A percentile compares a stretch with the other conserved stretches of the same genome.
These are phyloP conservation scores for Oryza meyeriana DNA, from an alignment of 176 grass and related monocot genomes.

Conservation along the genomic window DNA sequence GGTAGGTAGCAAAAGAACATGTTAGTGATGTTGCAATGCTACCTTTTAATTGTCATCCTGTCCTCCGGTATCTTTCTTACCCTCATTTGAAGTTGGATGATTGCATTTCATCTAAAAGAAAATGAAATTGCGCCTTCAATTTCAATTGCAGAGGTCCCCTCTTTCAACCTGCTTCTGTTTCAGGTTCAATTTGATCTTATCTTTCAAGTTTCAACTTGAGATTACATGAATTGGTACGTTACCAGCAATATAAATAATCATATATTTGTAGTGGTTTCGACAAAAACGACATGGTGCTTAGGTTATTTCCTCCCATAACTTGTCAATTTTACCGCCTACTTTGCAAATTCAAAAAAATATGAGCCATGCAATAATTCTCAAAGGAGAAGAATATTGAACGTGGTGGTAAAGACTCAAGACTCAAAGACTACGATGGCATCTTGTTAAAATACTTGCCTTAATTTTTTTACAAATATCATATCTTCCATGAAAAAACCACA, in stretches of 20 bases:
- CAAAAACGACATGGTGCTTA: no score
- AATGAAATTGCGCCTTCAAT: background rate
- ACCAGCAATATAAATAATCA: background rate
- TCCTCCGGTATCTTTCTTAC: background rate
- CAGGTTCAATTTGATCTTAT: background rate
- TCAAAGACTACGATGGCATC: background rate
- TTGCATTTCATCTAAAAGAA: background rate
- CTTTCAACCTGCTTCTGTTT: background rate
- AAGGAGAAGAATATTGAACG: no score
- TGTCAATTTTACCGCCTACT: no score
- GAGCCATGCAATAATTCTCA: no score
- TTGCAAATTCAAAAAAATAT: no score
- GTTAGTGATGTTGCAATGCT: background rate
- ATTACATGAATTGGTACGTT: background rate
- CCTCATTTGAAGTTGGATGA: background rate
- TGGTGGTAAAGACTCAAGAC: background rate
- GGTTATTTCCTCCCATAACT: background rate
- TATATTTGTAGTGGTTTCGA: no score
- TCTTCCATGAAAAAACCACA: no score
- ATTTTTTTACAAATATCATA: no score
- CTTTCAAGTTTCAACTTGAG: background rate
- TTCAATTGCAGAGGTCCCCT: background rate
- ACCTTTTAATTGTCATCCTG: background rate
- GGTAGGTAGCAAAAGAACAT: background rate
- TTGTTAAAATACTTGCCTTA: no score